Evolutionary conservation across 1,284 basidiomycete species (phyloP), one percentile per base, ranked within the genome.

Genomic region (Retiboletus flavoniger): DNA sequence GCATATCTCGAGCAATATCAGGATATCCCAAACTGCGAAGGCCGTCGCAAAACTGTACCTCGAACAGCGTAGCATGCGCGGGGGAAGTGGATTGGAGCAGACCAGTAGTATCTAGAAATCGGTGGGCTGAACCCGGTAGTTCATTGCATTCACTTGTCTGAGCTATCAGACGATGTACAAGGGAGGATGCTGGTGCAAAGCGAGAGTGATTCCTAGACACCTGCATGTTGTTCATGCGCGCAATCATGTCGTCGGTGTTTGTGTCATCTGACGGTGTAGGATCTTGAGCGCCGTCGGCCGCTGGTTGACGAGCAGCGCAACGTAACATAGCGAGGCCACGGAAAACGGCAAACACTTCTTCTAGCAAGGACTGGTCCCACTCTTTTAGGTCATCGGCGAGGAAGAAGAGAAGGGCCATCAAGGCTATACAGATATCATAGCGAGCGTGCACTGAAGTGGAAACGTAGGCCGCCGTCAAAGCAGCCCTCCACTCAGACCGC

Each of bases 331-430:
- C 81, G 24, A 87, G 71, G 17, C 87, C 87, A 31, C 89, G 79
- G 63, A 88, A 91, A n/a, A 90, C 81, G 13, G 85, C 85, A 65
- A 91, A 86, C 26, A 89, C 78, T 64, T 91, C 88, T 13, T 83
- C 83, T 29, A 91, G 70, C 31, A 90, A 63, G 16, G 80, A 74
- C 24, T 83, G 80, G 61, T 87, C 83, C 83, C 85, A 89, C 32
- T 75, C 68, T 32, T 73, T 69, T 17, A 89, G 72, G 31, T 84
- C 79, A 24, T 84, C 80, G 7, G 83, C 76, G 50, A 88, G 74
- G 72, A 89, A 87, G 63, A 90, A 84, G n/a, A 91, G 74, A 28
- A 91, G 69, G n/a, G 79, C 77, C 50, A 89, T 71, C 49, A 92
- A 72, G 8, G 82, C 77, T 7, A 89, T 71, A 56, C 81, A 82